These are phyloP conservation scores for Capsicum baccatum DNA, from an alignment of 257 asterid species.

Conservation along the genomic window DNA sequence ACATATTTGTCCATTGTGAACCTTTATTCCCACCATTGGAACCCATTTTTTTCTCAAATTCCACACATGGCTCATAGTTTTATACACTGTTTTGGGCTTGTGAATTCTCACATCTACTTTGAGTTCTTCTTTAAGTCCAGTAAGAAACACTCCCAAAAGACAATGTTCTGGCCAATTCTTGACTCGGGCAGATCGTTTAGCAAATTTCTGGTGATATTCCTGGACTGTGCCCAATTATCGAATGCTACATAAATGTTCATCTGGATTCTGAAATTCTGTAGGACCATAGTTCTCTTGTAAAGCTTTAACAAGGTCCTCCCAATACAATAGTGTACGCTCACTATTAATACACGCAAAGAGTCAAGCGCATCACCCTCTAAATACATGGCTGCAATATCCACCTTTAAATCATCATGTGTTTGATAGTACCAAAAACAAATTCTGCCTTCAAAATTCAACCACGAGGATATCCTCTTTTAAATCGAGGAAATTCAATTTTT, in stretches of 20 bases:
- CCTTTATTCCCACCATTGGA: not conserved
- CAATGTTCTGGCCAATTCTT: not conserved
- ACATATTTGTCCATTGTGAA: not conserved
- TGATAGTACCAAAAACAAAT: not conserved
- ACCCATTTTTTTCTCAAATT: not conserved
- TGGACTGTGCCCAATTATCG: not conserved
- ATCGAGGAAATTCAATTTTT: not conserved
- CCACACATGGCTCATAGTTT: not conserved
- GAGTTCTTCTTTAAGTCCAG: not conserved
- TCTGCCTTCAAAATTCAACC: not conserved
- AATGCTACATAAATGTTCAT: conserved; percentile 21
- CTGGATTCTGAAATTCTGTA: not conserved
- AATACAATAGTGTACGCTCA: not conserved
- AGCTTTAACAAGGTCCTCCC: conserved; percentile 9
- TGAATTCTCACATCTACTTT: not conserved
- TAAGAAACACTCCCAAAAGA: not conserved
- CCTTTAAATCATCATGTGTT: conserved; percentile 1
- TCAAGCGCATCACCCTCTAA: conserved; percentile 24
- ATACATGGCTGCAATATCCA: conserved; percentile 15
- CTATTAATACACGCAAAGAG: not conserved
- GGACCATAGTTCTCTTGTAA: conserved; percentile 19
- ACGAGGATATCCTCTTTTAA: not conserved
- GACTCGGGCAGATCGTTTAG: not conserved
- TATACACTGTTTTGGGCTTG: not conserved
- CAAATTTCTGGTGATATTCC: not conserved